A percentile compares a stretch with the other conserved stretches of the same genome.
Conservation (phyloP, 441 rosid genomes). For the Gossypium aridum region DNA sequence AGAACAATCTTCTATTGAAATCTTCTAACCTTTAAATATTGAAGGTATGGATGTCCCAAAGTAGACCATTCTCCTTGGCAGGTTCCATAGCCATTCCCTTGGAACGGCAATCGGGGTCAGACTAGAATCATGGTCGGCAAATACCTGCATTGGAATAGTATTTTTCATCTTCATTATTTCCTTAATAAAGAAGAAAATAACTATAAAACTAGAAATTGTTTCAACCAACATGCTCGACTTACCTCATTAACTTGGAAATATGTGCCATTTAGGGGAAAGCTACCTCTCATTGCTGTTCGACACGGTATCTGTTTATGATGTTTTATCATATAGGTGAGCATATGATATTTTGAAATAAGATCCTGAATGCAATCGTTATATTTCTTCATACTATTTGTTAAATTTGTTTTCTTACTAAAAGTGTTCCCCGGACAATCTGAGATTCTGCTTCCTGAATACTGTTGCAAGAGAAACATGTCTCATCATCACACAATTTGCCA, state of each 20-base stretch:
- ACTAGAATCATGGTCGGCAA: conserved; percentile 58
- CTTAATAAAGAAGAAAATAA: neutral
- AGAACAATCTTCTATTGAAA: conserved; percentile 8
- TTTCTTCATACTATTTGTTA: neutral
- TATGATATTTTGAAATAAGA: neutral
- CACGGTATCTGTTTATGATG: conserved; percentile 42
- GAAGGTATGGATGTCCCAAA: conserved; percentile 57
- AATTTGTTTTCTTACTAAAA: conserved; percentile 36
- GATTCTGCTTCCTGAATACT: conserved; percentile 41
- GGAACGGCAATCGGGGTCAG: conserved; percentile 43
- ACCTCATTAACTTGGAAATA: conserved; percentile 68
- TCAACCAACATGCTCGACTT: neutral
- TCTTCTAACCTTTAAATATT: conserved; percentile 41
- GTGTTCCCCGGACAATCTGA: conserved; percentile 53
- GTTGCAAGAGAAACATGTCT: conserved; percentile 46
- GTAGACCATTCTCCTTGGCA: conserved; percentile 45
- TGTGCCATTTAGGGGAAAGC: conserved; percentile 59
- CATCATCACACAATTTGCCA: conserved; percentile 32
- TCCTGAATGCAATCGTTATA: neutral
- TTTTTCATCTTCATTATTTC: neutral
- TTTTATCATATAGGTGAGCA: conserved; percentile 10
- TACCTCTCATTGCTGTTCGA: conserved; percentile 59
- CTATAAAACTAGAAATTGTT: neutral
- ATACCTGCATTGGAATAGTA: conserved; percentile 29
- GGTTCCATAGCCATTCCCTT: conserved; percentile 44